Conservation (phyloP, 805 yeast species). For the Nakazawaea sp. region DNA sequence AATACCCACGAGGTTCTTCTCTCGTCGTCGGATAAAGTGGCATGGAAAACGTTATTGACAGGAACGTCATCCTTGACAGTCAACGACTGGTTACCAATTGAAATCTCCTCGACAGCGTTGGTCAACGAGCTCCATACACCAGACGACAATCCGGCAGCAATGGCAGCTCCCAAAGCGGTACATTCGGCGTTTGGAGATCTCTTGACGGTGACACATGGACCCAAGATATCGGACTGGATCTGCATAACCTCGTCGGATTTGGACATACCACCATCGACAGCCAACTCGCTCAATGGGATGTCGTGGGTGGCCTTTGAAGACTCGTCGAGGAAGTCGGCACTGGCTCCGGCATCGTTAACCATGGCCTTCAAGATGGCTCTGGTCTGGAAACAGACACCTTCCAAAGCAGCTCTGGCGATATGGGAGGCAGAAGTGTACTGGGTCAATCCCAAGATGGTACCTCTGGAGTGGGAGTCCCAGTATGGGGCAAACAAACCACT, state of each 20-base stretch:
- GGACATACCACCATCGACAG: constrained; percentile 96
- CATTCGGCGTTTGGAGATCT: constrained; percentile 84
- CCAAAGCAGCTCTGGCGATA: constrained; percentile 90
- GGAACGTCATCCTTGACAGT: constrained; percentile 6
- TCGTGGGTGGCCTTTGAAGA: constrained; percentile 27
- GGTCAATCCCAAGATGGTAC: constrained; percentile 88
- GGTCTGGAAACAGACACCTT: constrained; percentile 92
- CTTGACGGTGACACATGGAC: constrained; percentile 76
- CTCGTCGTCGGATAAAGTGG: constrained; percentile 43
- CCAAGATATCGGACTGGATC: constrained; percentile 87
- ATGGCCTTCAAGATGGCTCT: constrained; percentile 85
- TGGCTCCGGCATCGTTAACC: constrained; percentile 75
- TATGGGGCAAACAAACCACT: constrained; percentile 93
- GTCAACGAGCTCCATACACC: constrained; percentile 70
- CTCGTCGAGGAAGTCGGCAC: constrained; percentile 51
- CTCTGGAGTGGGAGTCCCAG: constrained; percentile 91
- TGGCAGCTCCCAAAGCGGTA: constrained; percentile 94
- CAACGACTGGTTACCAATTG: constrained; percentile 21
- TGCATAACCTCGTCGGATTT: constrained; percentile 87
- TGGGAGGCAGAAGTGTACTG: constrained; percentile 90
- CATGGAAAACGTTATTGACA: constrained; percentile 14
- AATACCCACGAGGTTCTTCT: constrained; percentile 59
- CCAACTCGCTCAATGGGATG: constrained; percentile 43
- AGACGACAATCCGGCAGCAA: constrained; percentile 80
- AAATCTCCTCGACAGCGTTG: constrained; percentile 47